Conservation (phyloP, 1,284 basidiomycete species). For the Coniophora puteana region DNA sequence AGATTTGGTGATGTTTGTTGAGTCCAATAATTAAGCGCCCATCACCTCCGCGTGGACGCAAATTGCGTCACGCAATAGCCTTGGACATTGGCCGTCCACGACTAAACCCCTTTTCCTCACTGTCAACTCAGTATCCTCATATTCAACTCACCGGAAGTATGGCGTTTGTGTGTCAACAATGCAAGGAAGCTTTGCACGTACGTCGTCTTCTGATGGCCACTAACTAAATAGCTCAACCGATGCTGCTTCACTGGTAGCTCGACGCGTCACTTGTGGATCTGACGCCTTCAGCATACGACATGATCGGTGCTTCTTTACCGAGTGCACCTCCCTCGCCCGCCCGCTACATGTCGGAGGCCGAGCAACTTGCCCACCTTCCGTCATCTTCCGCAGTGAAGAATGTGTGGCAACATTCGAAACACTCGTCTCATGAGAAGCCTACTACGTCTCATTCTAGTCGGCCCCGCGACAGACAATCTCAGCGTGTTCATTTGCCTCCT, state of each 20-base stretch:
- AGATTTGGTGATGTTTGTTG: too few relatives aligned
- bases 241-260: constrained; percentile 56
- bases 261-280: constrained; percentile 84
- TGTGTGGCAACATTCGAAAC: constrained; percentile 56
- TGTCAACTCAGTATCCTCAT: too few relatives aligned
- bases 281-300: constrained; percentile 81
- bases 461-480: constrained; percentile 52
- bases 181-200: constrained; percentile 83
- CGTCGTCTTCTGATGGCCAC: constrained; percentile 13
- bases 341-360: constrained; percentile 41
- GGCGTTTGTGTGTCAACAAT: constrained; percentile 78
- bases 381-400: constrained; percentile 54
- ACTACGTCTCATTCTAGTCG: constrained; percentile 41
- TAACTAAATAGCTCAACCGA: constrained; percentile 1
- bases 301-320: constrained; percentile 74
- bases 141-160: constrained; percentile 33
- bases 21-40: too few relatives aligned
- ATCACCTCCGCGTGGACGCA: too few relatives aligned
- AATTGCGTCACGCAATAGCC: too few relatives aligned
- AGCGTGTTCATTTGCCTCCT: constrained; percentile 49
- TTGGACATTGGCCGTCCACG: too few relatives aligned
- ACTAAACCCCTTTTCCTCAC: too few relatives aligned
- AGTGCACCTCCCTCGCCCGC: constrained; percentile 41
- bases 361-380: constrained; percentile 54
- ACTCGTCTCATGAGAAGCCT: constrained; percentile 27